Evolutionary conservation across 768 basidiomycete genomes (phyloP).

Genomic region (Agrocybe chaxingu): DNA sequence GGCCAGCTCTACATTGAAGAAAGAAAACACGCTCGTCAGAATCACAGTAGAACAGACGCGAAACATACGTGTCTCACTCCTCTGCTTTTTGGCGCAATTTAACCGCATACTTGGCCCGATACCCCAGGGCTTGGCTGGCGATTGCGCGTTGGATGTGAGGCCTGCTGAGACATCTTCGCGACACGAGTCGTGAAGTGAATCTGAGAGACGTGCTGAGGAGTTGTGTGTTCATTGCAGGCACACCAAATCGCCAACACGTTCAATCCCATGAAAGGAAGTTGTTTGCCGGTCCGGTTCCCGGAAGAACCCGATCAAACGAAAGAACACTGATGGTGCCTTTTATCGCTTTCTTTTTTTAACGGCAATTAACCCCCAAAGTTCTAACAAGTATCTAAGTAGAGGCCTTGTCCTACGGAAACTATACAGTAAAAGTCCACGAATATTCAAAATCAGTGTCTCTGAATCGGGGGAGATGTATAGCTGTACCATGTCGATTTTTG

Average conservation of each 20-base stretch:
- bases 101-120: slow-evolving; percentile 57
- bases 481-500: too few relatives aligned
- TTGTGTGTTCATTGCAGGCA: slow-evolving; percentile 8
- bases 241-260: not conserved
- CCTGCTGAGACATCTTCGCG: not conserved
- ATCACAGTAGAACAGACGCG: slow-evolving; percentile 3
- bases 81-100: slow-evolving; percentile 63
- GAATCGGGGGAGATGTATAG: too few relatives aligned
- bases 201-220: slow-evolving; percentile 6
- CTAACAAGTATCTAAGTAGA: too few relatives aligned
- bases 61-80: slow-evolving; percentile 42
- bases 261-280: not conserved
- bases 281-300: not conserved
- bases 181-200: not conserved
- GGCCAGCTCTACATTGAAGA: slow-evolving; percentile 35
- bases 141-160: slow-evolving; percentile 1
- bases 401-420: too few relatives aligned
- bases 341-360: too few relatives aligned
- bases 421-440: too few relatives aligned
- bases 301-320: too few relatives aligned
- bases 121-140: slow-evolving; percentile 5
- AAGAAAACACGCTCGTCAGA: slow-evolving; percentile 5
- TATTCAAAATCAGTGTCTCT: too few relatives aligned
- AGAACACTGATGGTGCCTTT: too few relatives aligned
- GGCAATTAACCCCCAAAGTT: too few relatives aligned